Base-by-base conservation (phyloP, 1,139 yeast species). In the Yamadazyma aaseri region DNA sequence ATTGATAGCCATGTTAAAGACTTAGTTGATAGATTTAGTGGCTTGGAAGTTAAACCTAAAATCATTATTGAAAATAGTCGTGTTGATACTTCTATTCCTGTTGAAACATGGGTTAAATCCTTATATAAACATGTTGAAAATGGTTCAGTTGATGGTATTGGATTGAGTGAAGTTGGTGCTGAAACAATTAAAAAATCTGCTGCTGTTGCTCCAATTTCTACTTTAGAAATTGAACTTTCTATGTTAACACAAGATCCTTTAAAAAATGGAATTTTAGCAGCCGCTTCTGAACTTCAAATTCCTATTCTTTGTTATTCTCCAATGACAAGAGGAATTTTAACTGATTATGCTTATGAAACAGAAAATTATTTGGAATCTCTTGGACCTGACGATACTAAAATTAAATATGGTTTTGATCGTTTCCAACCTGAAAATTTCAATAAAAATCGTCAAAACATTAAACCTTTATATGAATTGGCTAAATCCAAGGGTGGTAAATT, bases 301-400 rank as follows among this genome's bases (percentile, higher is more conserved):
- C 81, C 90, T 5, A 63, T 84, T 23, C 61, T 84, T 40, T 86
- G 89, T 20, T 86, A 86, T 59, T 81, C 94, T 17, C 95, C 95
- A 28, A 65, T 86, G 39, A 81, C 86, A n/a, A 68, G 84, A 47
- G 95, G 95, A 0, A 58, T 79, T 38, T 68, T 86, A 39, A 79
- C 92, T 6, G 92, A 90, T 37, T 44, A 44, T 29, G 46, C 62
- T 11, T 69, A 76, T 37, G 71, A 60, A 26, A 51, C 67, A 6
- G 62, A 60, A 17, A 16, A 30, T 15, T 30, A 6, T 11, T 24
- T 30, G 10, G 24, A 9, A 4, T 20, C 33, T 5, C 15, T 30
- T 17, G 17, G 5, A 5, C 20, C 21, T 15, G 8, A 9, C 13
- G 92, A 82, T 50, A 41, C 76, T 36, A 69, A 86, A 42, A 24